Conservation (phyloP, 2,329 filamentous ascomycete genomes). For the Hortaea sp. region DNA sequence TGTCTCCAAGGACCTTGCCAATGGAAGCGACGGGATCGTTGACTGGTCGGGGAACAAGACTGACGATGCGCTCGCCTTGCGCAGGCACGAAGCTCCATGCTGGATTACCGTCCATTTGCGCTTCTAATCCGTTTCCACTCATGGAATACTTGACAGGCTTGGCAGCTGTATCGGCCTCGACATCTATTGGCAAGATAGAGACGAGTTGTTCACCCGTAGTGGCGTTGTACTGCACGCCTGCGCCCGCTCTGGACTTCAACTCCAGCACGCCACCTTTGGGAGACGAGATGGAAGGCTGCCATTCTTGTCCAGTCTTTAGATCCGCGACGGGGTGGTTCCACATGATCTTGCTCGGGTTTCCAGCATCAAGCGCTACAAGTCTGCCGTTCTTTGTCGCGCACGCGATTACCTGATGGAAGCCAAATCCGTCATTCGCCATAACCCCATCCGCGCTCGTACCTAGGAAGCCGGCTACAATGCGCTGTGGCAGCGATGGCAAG, state of each 20-base stretch:
- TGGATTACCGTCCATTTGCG: constrained; percentile 9
- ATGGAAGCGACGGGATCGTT: constrained; percentile 91
- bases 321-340: constrained; percentile 63
- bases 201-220: constrained; percentile 18
- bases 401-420: constrained; percentile 76
- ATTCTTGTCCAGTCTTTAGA: constrained; percentile 44
- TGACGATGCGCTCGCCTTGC: constrained; percentile 55
- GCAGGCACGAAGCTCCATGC: constrained; percentile 65
- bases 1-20: constrained; percentile 81
- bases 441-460: constrained; percentile 31
- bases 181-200: constrained; percentile 4
- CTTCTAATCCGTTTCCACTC: constrained; percentile 17
- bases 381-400: constrained; percentile 71
- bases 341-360: constrained; percentile 59
- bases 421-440: constrained; percentile 64
- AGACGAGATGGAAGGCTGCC: constrained; percentile 32
- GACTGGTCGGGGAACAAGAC: constrained; percentile 56
- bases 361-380: constrained; percentile 69
- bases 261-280: constrained; percentile 30
- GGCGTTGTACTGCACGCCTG: constrained; percentile 46
- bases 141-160: constrained; percentile 17
- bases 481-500: constrained; percentile 57
- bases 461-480: constrained; percentile 47
- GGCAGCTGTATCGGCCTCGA: background rate
- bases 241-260: constrained; percentile 6